Conservation (phyloP, 2,329 filamentous ascomycete species). For the Hymenoscyphus scutula region DNA sequence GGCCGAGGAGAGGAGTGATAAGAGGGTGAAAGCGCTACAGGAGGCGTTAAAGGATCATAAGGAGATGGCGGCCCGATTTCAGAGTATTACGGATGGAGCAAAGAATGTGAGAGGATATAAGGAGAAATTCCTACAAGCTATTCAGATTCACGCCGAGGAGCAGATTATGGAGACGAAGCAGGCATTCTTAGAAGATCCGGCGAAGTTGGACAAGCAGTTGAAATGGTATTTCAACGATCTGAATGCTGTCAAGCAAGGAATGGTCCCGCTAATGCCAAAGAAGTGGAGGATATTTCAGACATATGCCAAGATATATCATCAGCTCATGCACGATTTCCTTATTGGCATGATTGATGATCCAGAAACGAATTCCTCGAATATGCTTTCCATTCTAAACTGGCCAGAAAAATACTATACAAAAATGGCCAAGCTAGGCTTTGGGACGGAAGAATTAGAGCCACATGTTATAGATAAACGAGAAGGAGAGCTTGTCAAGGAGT, state of each 20-base stretch:
- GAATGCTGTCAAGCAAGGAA: constrained; percentile 89
- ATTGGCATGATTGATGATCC: constrained; percentile 79
- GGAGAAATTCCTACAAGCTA: constrained; percentile 80
- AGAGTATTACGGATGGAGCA: constrained; percentile 90
- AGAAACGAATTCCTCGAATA: constrained; percentile 79
- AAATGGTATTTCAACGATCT: constrained; percentile 99
- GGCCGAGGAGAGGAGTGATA: constrained; percentile 94
- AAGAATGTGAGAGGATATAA: constrained; percentile 95
- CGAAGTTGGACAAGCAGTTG: constrained; percentile 79
- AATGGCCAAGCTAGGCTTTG: constrained; percentile 86
- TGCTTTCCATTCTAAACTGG: constrained; percentile 91
- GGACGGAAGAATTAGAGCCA: constrained; percentile 71
- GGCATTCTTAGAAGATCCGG: constrained; percentile 79
- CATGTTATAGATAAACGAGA: constrained; percentile 90
- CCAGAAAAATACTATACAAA: constrained; percentile 94
- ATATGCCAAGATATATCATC: constrained; percentile 88
- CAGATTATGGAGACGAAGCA: constrained; percentile 61
- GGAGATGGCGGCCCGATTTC: constrained; percentile 88
- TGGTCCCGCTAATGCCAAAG: constrained; percentile 87
- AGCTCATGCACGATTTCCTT: constrained; percentile 92
- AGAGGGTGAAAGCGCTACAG: constrained; percentile 84
- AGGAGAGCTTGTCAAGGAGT: constrained; percentile 86
- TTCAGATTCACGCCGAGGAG: constrained; percentile 59
- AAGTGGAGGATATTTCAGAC: constrained; percentile 95
- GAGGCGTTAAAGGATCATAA: constrained; percentile 95